phyloP scores from a whole-genome alignment of 768 basidiomycete genomes.

The Phaeolepiota aurea region DNA sequence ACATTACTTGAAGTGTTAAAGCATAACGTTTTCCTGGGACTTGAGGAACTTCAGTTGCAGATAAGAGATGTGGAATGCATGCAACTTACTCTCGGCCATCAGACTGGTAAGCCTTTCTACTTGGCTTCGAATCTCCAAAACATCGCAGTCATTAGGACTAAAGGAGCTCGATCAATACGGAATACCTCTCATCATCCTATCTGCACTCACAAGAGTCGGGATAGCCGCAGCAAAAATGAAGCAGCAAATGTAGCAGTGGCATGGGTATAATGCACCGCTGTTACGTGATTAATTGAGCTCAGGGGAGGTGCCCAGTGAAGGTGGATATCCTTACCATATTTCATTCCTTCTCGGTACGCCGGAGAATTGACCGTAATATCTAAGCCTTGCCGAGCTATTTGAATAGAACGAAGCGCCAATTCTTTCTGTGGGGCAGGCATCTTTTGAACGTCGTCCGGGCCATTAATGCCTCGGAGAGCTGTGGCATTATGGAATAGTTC shows the following conservation, averaged over 20 bases:
- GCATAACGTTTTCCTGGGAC: constrained; percentile 94
- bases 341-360: constrained; percentile 85
- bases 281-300: neutral
- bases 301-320: neutral
- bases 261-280: constrained; percentile 87
- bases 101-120: constrained; percentile 73
- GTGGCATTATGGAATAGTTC: constrained; percentile 81
- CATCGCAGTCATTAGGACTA: constrained; percentile 80
- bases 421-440: constrained; percentile 76
- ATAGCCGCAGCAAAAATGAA: constrained; percentile 79
- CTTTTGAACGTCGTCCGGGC: constrained; percentile 77
- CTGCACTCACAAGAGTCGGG: constrained; percentile 77
- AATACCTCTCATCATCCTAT: neutral
- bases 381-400: constrained; percentile 70
- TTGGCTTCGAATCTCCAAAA: constrained; percentile 61
- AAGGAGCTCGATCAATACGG: neutral
- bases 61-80: neutral
- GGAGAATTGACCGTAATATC: constrained; percentile 82
- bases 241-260: constrained; percentile 92
- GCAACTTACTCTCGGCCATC: constrained; percentile 66
- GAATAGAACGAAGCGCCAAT: constrained; percentile 75
- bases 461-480: constrained; percentile 73
- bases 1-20: constrained; percentile 80
- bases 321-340: constrained; percentile 54
- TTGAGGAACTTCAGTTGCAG: constrained; percentile 17